Percentiles rank a stretch among this genome's conserved stretches.
Evolutionary conservation across 345 rosid genomes (phyloP).

Genomic region (Arabidopsis thaliana): DNA sequence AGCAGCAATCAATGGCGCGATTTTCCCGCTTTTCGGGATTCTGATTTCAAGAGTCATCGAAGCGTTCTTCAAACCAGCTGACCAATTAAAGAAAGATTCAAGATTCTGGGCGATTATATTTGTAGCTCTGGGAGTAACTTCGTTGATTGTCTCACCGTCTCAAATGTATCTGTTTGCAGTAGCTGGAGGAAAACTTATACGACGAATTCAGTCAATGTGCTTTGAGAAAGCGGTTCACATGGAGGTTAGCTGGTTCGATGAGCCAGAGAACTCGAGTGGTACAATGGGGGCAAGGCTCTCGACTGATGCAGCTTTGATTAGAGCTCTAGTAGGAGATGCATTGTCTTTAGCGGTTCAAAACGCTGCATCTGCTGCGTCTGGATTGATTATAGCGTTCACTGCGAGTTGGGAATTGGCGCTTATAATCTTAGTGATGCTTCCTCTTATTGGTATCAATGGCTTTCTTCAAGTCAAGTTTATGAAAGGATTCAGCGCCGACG

Average conservation of each 20-base stretch:
- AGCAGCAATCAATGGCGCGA: constrained; percentile 54
- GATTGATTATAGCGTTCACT: constrained; percentile 67
- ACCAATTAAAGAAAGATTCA: constrained; percentile 54
- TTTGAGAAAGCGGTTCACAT: constrained; percentile 74
- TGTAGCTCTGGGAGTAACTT: constrained; percentile 56
- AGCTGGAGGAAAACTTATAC: constrained; percentile 70
- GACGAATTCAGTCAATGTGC: constrained; percentile 62
- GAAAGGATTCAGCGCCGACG: constrained; percentile 75
- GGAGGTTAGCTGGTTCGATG: constrained; percentile 91
- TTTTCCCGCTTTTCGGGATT: constrained; percentile 68
- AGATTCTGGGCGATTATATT: constrained; percentile 70
- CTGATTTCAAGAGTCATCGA: constrained; percentile 62
- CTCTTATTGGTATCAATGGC: constrained; percentile 64
- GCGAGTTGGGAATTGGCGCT: constrained; percentile 75
- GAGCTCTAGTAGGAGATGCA: constrained; percentile 74
- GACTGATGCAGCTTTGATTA: constrained; percentile 71
- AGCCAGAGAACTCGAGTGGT: constrained; percentile 73
- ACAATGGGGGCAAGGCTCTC: constrained; percentile 77
- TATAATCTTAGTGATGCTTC: constrained; percentile 60
- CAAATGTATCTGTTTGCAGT: constrained; percentile 61
- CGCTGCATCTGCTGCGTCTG: constrained; percentile 58
- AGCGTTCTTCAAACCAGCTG: constrained; percentile 61
- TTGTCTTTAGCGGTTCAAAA: constrained; percentile 63
- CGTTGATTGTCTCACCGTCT: constrained; percentile 55
- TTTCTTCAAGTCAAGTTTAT: constrained; percentile 62